A percentile compares a stretch with the other conserved stretches of the same genome.
These are phyloP conservation scores for Puccinia horiana DNA, from an alignment of 1,284 basidiomycete genomes.

Conservation along the genomic window DNA sequence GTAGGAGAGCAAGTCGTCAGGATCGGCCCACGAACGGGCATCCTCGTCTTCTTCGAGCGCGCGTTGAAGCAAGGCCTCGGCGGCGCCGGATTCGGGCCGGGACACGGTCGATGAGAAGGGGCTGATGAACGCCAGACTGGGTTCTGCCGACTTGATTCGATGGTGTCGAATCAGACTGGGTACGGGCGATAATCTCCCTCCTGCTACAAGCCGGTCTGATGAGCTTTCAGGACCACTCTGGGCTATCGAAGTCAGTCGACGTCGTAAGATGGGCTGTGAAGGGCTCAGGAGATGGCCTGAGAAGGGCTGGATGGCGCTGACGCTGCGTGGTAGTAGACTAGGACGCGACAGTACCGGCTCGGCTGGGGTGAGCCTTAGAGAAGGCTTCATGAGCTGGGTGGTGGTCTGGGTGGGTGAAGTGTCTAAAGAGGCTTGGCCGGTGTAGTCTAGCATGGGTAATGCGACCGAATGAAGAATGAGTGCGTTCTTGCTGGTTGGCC, in stretches of 20 bases:
- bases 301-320: not conserved
- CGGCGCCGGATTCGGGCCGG: not conserved
- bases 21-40: not conserved
- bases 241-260: too few relatives aligned
- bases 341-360: not conserved
- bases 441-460: too few relatives aligned
- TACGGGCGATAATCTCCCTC: too few relatives aligned
- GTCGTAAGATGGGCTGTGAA: not conserved
- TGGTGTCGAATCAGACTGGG: not conserved
- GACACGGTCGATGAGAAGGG: not conserved
- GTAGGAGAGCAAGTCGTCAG: not conserved
- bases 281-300: not conserved
- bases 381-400: too few relatives aligned
- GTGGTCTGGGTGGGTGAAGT: too few relatives aligned
- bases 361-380: not conserved
- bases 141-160: not conserved
- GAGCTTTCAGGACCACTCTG: not conserved
- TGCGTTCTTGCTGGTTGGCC: too few relatives aligned
- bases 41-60: conserved; percentile 22
- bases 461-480: too few relatives aligned
- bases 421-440: too few relatives aligned
- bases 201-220: too few relatives aligned
- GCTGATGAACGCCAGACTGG: not conserved
- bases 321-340: not conserved
- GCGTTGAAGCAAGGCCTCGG: conserved; percentile 11